Percentiles rank a stretch among this genome's conserved stretches.
Evolutionary conservation across 345 rosid genomes (phyloP).

Genomic region (Iberis pinnata): DNA sequence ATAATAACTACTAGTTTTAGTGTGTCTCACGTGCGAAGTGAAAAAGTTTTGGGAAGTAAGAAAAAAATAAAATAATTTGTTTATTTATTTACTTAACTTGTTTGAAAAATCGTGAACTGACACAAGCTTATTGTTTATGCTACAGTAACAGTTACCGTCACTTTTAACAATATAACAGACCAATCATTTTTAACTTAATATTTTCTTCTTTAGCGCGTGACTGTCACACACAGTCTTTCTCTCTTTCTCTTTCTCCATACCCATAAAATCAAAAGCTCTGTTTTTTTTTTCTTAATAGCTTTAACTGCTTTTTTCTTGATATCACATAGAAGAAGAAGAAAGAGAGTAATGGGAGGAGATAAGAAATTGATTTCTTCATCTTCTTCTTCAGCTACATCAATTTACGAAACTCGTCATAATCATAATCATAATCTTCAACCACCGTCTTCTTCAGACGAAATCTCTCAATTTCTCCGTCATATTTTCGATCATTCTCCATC

Average conservation of each 20-base stretch:
- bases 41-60: slow-evolving; percentile 20
- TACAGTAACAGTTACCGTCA: slow-evolving; percentile 29
- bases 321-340: slow-evolving; percentile 23
- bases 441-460: slow-evolving; percentile 46
- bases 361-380: slow-evolving; percentile 26
- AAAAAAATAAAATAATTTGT: slow-evolving; percentile 11
- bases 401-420: slow-evolving; percentile 15
- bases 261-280: slow-evolving; percentile 26
- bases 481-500: slow-evolving; percentile 55
- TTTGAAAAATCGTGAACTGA: slow-evolving; percentile 19
- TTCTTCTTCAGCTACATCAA: slow-evolving; percentile 24
- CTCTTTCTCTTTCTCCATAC: slow-evolving; percentile 13
- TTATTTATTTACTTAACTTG: slow-evolving; percentile 1
- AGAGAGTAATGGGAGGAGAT: slow-evolving; percentile 35
- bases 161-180: slow-evolving; percentile 27
- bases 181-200: slow-evolving; percentile 38
- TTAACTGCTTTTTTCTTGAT: slow-evolving; percentile 22
- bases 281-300: neutral
- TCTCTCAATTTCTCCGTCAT: slow-evolving; percentile 61
- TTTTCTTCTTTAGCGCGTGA: slow-evolving; percentile 22
- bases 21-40: slow-evolving; percentile 41
- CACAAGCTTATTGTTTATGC: slow-evolving; percentile 25
- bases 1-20: slow-evolving; percentile 7
- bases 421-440: slow-evolving; percentile 4
- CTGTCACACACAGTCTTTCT: neutral